Evolutionary conservation across 2,329 filamentous ascomycete genomes (phyloP), one percentile per base, ranked within the genome.

Genomic region (Colletotrichum truncatum): DNA sequence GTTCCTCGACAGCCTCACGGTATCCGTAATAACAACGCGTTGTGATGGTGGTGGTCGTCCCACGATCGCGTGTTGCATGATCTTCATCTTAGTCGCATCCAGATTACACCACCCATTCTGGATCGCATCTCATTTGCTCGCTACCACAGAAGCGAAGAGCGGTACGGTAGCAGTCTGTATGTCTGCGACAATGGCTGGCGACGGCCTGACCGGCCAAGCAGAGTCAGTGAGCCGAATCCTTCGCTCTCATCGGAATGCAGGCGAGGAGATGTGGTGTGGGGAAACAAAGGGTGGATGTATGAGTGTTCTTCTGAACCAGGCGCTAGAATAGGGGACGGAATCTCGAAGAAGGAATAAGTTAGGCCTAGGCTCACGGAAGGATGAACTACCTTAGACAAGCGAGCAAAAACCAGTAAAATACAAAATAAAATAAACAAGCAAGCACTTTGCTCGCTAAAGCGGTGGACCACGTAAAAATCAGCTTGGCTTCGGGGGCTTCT

Each of bases 31-130:
- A 26, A 18, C 36, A 28, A 25, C 36, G 32, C 32, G 56, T 3
- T 21, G 39, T 46, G 7, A 8, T 30, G 34, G 41, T 16, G 41
- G 39, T 54, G n/a, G 41, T 43, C 39, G 21, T 54, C n/a, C 41
- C 39, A 25, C 49, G 41, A 62, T 38, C 34, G 28, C 38, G 32
- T 45, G 63, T 63, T 55, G 63, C 63, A 65, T 56, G 43, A 55
- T 65, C 55, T 65, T 41, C 55, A 49, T 34, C 21, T 54, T 58
- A 34, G 52, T 58, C 43, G 43, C 59, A 58, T 43, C 34, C 51
- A 56, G 23, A 41, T 49, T 45, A 21, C 28, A 28, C n/a, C n/a
- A n/a, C 21, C 6, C 28, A 39, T 38, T 54, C 11, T 54, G 51
- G 14, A 12, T 16, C 14, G 28, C 21, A 39, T 6, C 21, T 23